Evolutionary conservation across 495 filamentous ascomycete species (phyloP), one percentile per base, ranked within the genome.

Genomic region (Geopyxis carbonaria): DNA sequence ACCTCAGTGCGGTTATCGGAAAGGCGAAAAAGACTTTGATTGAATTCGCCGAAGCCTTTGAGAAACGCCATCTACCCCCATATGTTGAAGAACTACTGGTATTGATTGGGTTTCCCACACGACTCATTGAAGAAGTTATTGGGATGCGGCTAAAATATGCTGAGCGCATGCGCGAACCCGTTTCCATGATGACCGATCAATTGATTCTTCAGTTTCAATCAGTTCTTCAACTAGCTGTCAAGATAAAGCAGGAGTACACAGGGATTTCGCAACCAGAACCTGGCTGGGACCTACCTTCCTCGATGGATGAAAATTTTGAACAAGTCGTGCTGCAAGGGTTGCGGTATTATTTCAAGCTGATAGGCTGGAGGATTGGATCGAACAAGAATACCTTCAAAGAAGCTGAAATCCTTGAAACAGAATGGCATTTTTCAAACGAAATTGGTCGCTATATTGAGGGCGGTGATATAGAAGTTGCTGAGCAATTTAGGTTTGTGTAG

Each of bases 341-440:
- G 46, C 91, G 85, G 54, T 95, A 92, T 56, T 97, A 95, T 56
- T 95, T 97, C 65, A 80, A 83, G 48, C 78, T 97, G 62, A 64
- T 97, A 36, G 93, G 93, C 50, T 93, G 85, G 80, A 94, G 94
- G 55, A 64, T 97, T 31, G 84, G 83, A 53, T 81, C 84, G 31
- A 95, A 94, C 61, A 94, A 93, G 56, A 97, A 95, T 59, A 93
- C 89, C 0, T 95, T 95, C 68, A 95, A 95, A 55, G 89, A 95
- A 52, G 89, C 89, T 9, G 89, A 97, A 59, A 81, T 97, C 45
- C 62, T 97, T 22, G 87, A 93, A 53, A 86, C 93, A 48, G 89
- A 95, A 57, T 97, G 89, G 87, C 79, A 78, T 19, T 95, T 93
- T 45, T 85, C 79, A 1, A 94, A 94, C 51, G 77, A 84, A 40